These are phyloP conservation scores for Psidium friedrichsthalianum DNA, from an alignment of 345 rosid genomes.

Conservation along the genomic window DNA sequence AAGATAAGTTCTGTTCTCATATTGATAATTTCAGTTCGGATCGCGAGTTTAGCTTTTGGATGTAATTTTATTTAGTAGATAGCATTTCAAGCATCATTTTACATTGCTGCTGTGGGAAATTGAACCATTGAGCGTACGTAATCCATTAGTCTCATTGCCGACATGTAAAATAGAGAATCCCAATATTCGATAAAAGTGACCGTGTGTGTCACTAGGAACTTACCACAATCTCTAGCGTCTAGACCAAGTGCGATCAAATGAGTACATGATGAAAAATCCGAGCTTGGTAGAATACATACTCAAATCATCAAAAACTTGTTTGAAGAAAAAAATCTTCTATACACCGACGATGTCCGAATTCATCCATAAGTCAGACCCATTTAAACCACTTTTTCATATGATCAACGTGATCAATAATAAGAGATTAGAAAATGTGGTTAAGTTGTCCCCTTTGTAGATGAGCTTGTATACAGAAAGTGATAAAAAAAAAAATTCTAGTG, in stretches of 20 bases:
- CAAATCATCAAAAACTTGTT: not conserved
- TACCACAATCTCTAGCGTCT: not conserved
- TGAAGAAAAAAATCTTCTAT: not conserved
- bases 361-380: not conserved
- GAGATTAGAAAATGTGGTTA: not conserved
- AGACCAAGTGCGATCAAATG: not conserved
- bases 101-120: not conserved
- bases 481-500: not conserved
- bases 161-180: not conserved
- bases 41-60: not conserved
- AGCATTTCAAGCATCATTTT: not conserved
- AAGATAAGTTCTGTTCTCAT: not conserved
- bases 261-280: not conserved
- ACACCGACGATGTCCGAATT: not conserved
- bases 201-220: not conserved
- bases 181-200: not conserved
- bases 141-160: not conserved
- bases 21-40: not conserved
- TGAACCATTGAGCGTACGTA: not conserved
- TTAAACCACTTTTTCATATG: not conserved
- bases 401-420: too few relatives aligned
- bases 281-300: not conserved
- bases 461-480: not conserved
- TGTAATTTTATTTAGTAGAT: not conserved
- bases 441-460: not conserved